phyloP scores from a whole-genome alignment of 805 yeast species.

The Candida lessepsii region DNA sequence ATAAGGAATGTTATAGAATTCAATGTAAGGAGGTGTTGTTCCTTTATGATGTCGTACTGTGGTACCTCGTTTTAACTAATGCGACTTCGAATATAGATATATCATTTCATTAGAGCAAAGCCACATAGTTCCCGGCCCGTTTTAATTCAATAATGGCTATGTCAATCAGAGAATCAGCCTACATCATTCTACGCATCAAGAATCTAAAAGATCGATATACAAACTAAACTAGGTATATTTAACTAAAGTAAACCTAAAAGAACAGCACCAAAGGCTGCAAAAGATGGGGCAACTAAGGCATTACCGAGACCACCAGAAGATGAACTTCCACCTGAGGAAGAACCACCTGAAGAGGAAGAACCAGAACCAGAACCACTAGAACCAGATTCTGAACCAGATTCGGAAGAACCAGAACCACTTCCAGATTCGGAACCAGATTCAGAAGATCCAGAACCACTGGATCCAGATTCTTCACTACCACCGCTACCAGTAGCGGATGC shows the following conservation, averaged over 20 bases:
- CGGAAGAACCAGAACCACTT: conserved; percentile 10
- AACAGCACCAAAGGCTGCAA: conserved; percentile 18
- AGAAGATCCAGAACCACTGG: conserved; percentile 21
- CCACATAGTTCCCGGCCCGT: no score
- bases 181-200: no score
- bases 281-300: conserved; percentile 17
- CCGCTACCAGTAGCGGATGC: conserved; percentile 20
- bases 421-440: conserved; percentile 1
- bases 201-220: not conserved
- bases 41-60: no score
- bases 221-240: not conserved
- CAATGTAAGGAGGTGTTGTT: no score
- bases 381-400: conserved; percentile 15
- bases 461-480: conserved; percentile 19
- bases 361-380: conserved; percentile 17
- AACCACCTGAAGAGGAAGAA: conserved; percentile 16
- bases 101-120: no score
- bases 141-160: no score
- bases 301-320: conserved; percentile 16
- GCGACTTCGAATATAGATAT: no score
- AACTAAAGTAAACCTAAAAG: conserved; percentile 19
- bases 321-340: conserved; percentile 13
- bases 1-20: no score
- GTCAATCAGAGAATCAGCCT: no score
- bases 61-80: no score